Evolutionary conservation across 306 rosid species (phyloP).

Genomic region (Adenanthera pavonina): DNA sequence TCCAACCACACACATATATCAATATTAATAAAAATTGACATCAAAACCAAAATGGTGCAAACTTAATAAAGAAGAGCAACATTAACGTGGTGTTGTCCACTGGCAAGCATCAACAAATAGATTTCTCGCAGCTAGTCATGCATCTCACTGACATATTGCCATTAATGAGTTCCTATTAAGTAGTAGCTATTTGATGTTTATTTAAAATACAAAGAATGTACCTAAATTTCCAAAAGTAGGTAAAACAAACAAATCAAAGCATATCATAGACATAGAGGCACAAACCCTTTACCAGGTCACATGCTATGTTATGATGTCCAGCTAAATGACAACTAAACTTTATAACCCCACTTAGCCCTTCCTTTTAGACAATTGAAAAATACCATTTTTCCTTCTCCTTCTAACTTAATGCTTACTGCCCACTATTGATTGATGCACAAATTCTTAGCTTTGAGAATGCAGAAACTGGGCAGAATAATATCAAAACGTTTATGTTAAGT

Average conservation of each 20-base stretch:
- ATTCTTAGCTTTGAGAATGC: background rate
- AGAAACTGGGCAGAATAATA: background rate
- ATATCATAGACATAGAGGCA: background rate
- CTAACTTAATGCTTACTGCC: slow-evolving; percentile 6
- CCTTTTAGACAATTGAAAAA: background rate
- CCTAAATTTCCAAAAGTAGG: background rate
- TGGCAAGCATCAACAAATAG: too few species aligned
- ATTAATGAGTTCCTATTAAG: background rate
- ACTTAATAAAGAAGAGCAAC: too few species aligned
- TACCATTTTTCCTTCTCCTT: background rate
- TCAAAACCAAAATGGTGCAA: too few species aligned
- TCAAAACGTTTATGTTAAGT: background rate
- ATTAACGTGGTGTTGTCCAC: too few species aligned
- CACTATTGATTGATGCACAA: slow-evolving; percentile 16
- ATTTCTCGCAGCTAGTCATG: background rate
- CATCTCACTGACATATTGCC: background rate
- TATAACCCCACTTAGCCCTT: slow-evolving; percentile 24
- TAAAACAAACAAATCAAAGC: background rate
- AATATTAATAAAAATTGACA: too few species aligned
- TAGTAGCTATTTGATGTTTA: too few species aligned
- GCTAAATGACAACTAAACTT: slow-evolving; percentile 4
- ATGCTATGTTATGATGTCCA: background rate
- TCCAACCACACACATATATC: too few species aligned
- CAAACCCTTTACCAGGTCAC: background rate
- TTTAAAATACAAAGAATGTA: background rate